These are phyloP conservation scores for Pichia sp. DNA, from an alignment of 1,139 yeast genomes.

Conservation along the genomic window DNA sequence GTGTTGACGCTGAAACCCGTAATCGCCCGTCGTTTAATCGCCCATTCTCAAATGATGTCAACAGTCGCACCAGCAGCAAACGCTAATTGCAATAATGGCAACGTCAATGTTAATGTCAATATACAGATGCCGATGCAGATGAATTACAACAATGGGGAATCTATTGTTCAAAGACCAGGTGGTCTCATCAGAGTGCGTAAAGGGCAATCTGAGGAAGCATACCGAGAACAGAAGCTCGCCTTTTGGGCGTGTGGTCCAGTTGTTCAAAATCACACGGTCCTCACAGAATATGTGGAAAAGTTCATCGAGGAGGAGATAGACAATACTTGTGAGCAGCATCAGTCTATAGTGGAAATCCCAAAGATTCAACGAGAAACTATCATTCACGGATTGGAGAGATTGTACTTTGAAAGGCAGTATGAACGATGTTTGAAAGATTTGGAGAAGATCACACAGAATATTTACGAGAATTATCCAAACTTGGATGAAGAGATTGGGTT, in stretches of 20 bases:
- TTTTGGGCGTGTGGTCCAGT: conserved; percentile 46
- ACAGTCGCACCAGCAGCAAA: neutral
- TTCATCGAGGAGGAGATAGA: conserved; percentile 6
- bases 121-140: conserved; percentile 11
- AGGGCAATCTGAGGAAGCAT: conserved; percentile 54
- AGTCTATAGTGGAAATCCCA: conserved; percentile 8
- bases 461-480: conserved; percentile 22
- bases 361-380: conserved; percentile 21
- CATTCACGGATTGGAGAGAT: conserved; percentile 37
- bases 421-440: conserved; percentile 37
- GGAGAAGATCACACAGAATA: conserved; percentile 26
- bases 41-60: neutral
- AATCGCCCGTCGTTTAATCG: too few species aligned
- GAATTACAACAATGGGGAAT: conserved; percentile 27
- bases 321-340: too few species aligned
- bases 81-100: too few species aligned
- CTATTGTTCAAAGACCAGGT: conserved; percentile 32
- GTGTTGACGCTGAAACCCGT: neutral
- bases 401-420: conserved; percentile 44
- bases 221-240: conserved; percentile 34
- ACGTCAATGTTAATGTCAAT: too few species aligned
- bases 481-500: conserved; percentile 8
- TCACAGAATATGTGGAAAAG: conserved; percentile 19
- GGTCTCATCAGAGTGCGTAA: conserved; percentile 40
- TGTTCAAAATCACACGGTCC: conserved; percentile 29